phyloP scores from a whole-genome alignment of 78 protist genomes.

The Chrysochromulina parva region DNA sequence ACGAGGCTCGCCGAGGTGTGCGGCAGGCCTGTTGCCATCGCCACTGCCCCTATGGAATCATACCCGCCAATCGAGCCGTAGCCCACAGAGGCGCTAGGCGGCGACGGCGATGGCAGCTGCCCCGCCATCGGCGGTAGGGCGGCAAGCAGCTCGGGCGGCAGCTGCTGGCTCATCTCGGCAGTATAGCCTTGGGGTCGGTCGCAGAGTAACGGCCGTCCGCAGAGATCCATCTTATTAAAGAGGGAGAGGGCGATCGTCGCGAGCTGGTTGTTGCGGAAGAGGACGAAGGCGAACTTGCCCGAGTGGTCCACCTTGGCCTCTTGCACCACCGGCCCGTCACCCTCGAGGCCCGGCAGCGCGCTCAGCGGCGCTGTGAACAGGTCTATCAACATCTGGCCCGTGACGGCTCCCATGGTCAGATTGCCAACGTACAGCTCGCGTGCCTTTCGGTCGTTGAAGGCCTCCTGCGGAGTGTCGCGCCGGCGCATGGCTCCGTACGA shows the following conservation, averaged over 20 bases:
- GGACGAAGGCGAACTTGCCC: constrained; percentile 18
- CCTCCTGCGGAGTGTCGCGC: not conserved
- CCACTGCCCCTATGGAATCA: no score
- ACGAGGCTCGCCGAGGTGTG: no score
- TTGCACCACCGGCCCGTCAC: no score
- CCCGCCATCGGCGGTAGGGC: no score
- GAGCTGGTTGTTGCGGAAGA: not conserved
- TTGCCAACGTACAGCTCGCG: constrained; percentile 31
- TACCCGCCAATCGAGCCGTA: no score
- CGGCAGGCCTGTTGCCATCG: no score
- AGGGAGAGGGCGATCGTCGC: not conserved
- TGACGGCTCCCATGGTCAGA: not conserved
- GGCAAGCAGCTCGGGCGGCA: no score
- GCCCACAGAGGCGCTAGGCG: no score
- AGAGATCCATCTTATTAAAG: not conserved
- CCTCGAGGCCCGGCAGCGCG: not conserved
- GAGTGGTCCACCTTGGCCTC: no score
- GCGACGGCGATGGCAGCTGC: no score
- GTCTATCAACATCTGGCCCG: not conserved
- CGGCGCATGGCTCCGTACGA: not conserved
- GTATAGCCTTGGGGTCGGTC: no score
- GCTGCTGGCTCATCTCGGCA: no score
- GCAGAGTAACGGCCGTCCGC: not conserved
- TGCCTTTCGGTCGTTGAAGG: not conserved
- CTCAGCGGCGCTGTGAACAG: not conserved